These are phyloP conservation scores for Pharnaceum exiguum DNA, from an alignment of 148 eudicot species.

Conservation along the genomic window DNA sequence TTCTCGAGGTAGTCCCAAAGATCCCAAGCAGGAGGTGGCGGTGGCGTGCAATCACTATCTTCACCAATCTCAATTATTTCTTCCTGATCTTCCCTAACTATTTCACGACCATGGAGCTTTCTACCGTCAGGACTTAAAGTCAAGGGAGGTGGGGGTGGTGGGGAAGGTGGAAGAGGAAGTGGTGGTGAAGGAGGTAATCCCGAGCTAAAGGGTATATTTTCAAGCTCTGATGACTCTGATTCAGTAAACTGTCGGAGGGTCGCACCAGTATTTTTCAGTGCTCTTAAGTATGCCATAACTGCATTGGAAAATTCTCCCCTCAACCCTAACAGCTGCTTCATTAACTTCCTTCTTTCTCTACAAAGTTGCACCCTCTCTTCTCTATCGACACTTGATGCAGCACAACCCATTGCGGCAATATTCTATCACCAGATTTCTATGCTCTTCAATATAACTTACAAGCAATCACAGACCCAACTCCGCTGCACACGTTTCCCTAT, in stretches of 20 bases:
- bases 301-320: slow-evolving; percentile 68
- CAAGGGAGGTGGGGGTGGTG: slow-evolving; percentile 77
- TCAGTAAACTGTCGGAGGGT: slow-evolving; percentile 79
- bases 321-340: slow-evolving; percentile 56
- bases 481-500: too few species aligned
- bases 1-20: slow-evolving; percentile 43
- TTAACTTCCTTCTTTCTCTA: slow-evolving; percentile 60
- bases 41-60: slow-evolving; percentile 38
- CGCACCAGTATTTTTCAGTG: slow-evolving; percentile 69
- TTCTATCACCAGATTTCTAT: too few species aligned
- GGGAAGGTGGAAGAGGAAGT: slow-evolving; percentile 70
- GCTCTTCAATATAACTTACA: too few species aligned
- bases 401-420: slow-evolving; percentile 55
- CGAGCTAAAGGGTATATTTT: slow-evolving; percentile 25
- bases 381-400: slow-evolving; percentile 53
- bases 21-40: slow-evolving; percentile 56
- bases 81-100: slow-evolving; percentile 29
- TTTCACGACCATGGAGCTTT: slow-evolving; percentile 18
- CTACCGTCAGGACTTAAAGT: slow-evolving; percentile 50
- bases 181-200: slow-evolving; percentile 57
- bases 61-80: slow-evolving; percentile 43
- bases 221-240: slow-evolving; percentile 57
- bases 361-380: slow-evolving; percentile 63
- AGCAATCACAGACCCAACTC: too few species aligned
- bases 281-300: slow-evolving; percentile 55